Percentiles rank a stretch among this genome's conserved stretches.
Conservation (phyloP, 352 stramenopile species). For the Phytophthora tentaculata region DNA sequence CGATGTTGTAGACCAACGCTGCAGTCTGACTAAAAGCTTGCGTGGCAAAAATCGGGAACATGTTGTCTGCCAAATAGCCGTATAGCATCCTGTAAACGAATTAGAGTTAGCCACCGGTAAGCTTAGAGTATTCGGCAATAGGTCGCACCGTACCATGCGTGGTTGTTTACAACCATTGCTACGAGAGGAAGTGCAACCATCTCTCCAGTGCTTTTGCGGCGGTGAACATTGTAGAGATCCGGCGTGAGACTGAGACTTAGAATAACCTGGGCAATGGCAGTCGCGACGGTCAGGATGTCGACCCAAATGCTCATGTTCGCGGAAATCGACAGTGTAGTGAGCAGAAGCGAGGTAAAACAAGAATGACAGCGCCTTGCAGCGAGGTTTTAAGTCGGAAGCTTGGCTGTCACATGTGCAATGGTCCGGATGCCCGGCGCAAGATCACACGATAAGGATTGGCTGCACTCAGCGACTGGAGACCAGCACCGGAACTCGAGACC, state of each 20-base stretch:
- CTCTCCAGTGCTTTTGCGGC: constrained; percentile 23
- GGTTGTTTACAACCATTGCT: constrained; percentile 27
- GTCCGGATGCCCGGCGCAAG: not conserved
- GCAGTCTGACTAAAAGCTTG: constrained; percentile 28
- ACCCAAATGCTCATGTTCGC: constrained; percentile 26
- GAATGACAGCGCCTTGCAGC: constrained; percentile 2
- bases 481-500: constrained; percentile 20
- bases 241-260: constrained; percentile 29
- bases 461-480: constrained; percentile 9
- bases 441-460: constrained; percentile 8
- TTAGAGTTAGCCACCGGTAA: not conserved
- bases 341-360: constrained; percentile 1
- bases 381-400: not conserved
- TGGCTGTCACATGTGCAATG: constrained; percentile 13
- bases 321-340: not conserved
- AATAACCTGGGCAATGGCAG: constrained; percentile 21
- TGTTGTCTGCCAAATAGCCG: constrained; percentile 29
- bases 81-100: constrained; percentile 26
- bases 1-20: constrained; percentile 22
- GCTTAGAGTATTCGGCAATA: not conserved
- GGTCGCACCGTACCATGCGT: constrained; percentile 28
- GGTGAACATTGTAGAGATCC: constrained; percentile 33
- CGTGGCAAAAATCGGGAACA: constrained; percentile 36
- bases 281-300: constrained; percentile 24
- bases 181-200: constrained; percentile 32